These are phyloP conservation scores for Trichosporon inkin DNA, from an alignment of 1,284 basidiomycete species.

Conservation along the genomic window DNA sequence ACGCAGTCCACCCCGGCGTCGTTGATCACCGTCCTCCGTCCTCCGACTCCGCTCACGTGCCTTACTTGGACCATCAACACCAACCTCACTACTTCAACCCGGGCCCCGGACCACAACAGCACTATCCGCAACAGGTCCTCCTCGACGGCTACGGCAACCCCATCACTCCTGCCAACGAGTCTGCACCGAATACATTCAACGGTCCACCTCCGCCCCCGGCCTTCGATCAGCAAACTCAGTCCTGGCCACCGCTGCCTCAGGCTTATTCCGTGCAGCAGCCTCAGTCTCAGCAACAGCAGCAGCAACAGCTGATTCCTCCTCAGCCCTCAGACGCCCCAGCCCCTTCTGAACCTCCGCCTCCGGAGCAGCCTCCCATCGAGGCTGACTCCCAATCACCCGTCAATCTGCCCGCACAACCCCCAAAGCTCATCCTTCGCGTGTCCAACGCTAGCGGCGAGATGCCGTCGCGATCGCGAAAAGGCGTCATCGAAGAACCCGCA, in stretches of 20 bases:
- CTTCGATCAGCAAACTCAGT: slow-evolving; percentile 13
- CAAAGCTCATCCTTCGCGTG: background rate
- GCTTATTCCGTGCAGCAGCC: slow-evolving; percentile 5
- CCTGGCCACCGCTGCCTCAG: background rate
- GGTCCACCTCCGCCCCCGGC: slow-evolving; percentile 2
- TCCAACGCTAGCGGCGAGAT: background rate
- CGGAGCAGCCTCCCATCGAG: background rate
- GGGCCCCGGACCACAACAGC: background rate
- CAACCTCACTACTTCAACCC: background rate
- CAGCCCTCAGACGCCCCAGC: background rate
- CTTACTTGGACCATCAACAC: background rate
- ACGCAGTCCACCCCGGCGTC: background rate
- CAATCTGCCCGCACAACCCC: background rate
- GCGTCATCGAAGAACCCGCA: background rate
- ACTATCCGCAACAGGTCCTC: background rate
- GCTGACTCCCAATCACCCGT: background rate
- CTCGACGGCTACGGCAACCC: slow-evolving; percentile 6
- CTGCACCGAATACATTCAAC: background rate
- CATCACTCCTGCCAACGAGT: slow-evolving; percentile 1
- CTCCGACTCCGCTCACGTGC: slow-evolving; percentile 5
- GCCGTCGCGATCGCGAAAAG: background rate
- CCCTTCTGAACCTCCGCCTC: background rate
- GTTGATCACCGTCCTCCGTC: background rate
- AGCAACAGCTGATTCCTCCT: background rate
- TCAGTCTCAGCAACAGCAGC: slow-evolving; percentile 6